Conservation (phyloP, 805 yeast species). For the Grigorovia humatica region DNA sequence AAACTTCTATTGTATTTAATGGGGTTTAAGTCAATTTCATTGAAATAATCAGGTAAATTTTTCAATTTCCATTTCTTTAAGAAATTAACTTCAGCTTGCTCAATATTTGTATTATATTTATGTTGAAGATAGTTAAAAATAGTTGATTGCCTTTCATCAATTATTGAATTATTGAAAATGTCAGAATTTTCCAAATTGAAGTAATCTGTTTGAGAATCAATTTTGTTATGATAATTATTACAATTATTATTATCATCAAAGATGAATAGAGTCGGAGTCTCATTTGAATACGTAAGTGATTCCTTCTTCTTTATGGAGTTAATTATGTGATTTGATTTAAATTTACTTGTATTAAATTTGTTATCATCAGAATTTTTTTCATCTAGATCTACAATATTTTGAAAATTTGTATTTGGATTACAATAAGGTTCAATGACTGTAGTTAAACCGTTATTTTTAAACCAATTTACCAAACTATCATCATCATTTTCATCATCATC, state of each 20-base stretch:
- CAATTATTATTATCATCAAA: background rate
- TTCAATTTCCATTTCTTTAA: slow-evolving; percentile 27
- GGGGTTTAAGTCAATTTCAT: background rate
- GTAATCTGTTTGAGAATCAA: background rate
- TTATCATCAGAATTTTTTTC: too few species aligned
- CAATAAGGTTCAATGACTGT: background rate
- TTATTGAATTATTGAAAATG: background rate
- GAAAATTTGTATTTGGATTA: background rate
- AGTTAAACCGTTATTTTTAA: background rate
- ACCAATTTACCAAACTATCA: background rate
- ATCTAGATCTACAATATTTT: too few species aligned
- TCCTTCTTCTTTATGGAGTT: background rate
- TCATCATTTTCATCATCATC: background rate
- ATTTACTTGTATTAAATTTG: background rate
- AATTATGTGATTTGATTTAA: background rate
- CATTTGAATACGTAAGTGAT: background rate
- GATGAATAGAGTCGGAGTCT: background rate
- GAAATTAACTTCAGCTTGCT: slow-evolving; percentile 26
- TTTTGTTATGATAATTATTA: too few species aligned
- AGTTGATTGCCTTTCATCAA: background rate
- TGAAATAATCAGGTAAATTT: slow-evolving; percentile 1
- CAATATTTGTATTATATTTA: slow-evolving; percentile 12
- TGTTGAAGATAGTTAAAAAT: slow-evolving; percentile 15
- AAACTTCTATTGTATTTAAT: background rate
- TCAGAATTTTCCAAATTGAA: background rate